These are phyloP conservation scores for Sporobolomyces roseus DNA, from an alignment of 768 basidiomycete genomes.

Conservation along the genomic window DNA sequence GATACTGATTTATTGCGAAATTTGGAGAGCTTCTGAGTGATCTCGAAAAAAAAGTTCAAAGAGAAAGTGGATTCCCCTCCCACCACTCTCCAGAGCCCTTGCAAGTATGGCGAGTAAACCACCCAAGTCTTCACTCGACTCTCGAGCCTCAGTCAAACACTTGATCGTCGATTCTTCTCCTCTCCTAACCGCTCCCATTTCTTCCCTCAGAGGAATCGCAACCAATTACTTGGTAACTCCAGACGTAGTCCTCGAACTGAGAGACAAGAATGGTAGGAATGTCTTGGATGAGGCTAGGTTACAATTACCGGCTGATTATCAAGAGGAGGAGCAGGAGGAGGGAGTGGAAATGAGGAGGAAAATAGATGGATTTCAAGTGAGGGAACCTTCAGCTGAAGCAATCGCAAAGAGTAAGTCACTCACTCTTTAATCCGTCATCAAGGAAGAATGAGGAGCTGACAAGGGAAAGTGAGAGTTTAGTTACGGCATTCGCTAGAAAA, in stretches of 20 bases:
- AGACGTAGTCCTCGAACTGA: conserved; percentile 81
- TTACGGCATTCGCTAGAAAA: conserved; percentile 85
- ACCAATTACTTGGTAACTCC: conserved; percentile 81
- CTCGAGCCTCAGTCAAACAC: conserved; percentile 27
- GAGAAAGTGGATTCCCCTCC: no score
- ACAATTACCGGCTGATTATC: conserved; percentile 52
- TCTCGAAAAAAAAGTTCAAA: no score
- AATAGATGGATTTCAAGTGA: conserved; percentile 44
- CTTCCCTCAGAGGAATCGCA: conserved; percentile 80
- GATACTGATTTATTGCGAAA: no score
- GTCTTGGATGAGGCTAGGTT: conserved; percentile 67
- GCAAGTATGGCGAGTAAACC: conserved; percentile 6
- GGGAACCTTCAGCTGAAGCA: conserved; percentile 52
- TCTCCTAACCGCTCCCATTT: conserved; percentile 36
- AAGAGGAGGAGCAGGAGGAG: background rate
- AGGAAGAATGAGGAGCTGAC: no score
- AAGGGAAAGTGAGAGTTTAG: no score
- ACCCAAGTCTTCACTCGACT: no score
- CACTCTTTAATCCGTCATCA: conserved; percentile 43
- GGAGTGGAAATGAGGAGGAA: conserved; percentile 9
- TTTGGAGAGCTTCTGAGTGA: no score
- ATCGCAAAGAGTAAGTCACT: conserved; percentile 57
- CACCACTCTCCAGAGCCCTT: no score
- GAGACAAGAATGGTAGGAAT: conserved; percentile 79
- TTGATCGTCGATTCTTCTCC: conserved; percentile 47